Percentiles rank a stretch among this genome's conserved stretches.
phyloP scores from a whole-genome alignment of 2,329 filamentous ascomycete species.

The Blumeria graminis region DNA sequence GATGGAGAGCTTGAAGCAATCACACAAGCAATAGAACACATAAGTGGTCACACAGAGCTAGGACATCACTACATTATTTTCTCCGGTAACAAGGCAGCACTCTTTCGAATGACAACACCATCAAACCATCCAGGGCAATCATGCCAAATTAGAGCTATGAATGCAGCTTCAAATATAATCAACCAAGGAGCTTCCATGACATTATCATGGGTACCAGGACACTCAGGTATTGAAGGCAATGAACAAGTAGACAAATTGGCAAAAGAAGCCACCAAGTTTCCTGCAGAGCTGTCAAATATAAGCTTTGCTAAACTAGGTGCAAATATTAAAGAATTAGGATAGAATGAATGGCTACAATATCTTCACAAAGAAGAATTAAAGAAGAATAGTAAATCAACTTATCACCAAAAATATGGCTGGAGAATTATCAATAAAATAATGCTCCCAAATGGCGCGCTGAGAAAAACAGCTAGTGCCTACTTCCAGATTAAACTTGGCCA shows the following conservation, averaged over 20 bases:
- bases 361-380: not conserved
- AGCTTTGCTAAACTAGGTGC: too few species aligned
- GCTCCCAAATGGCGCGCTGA: not conserved
- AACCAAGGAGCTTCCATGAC: not conserved
- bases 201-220: not conserved
- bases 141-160: not conserved
- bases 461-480: not conserved
- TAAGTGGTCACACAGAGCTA: not conserved
- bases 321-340: too few species aligned
- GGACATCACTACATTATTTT: not conserved
- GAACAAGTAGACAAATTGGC: not conserved
- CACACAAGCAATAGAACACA: not conserved
- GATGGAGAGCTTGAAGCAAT: not conserved
- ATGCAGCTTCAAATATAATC: not conserved
- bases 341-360: too few species aligned
- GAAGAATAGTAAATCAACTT: not conserved
- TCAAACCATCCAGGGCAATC: not conserved
- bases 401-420: not conserved
- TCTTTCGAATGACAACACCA: not conserved
- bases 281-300: too few species aligned
- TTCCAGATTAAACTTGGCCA: too few species aligned
- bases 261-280: not conserved
- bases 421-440: not conserved
- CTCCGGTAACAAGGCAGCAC: not conserved
- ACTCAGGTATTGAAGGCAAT: not conserved